These are phyloP conservation scores for Solanum infundibuliforme DNA, from an alignment of 257 asterid genomes.

Conservation along the genomic window DNA sequence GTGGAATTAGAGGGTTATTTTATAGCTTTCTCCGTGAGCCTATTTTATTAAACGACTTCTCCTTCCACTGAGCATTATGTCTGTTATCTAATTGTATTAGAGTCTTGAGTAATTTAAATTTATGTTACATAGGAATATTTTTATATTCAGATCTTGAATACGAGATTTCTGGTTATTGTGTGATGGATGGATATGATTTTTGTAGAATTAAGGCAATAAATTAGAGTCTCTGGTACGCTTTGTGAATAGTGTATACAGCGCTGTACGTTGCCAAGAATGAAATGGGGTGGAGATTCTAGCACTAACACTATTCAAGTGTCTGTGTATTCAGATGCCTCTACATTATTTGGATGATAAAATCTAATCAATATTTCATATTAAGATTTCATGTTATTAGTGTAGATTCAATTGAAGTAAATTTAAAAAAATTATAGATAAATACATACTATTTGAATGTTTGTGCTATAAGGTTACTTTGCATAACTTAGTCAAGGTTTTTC, in stretches of 20 bases:
- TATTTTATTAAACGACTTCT: background rate
- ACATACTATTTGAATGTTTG: too few species aligned
- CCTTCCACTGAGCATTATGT: background rate
- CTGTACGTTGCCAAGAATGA: background rate
- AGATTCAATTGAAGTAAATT: too few species aligned
- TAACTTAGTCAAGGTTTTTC: too few species aligned
- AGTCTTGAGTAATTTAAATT: too few species aligned
- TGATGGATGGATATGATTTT: too few species aligned
- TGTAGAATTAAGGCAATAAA: background rate
- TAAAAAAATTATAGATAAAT: too few species aligned
- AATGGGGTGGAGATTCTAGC: background rate
- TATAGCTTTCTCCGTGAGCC: background rate
- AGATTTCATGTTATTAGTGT: too few species aligned
- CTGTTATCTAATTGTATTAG: background rate
- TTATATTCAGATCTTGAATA: too few species aligned
- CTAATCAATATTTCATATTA: too few species aligned
- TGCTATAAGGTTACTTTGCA: too few species aligned
- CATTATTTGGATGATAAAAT: background rate
- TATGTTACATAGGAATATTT: too few species aligned
- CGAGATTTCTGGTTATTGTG: too few species aligned
- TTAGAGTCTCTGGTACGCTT: background rate
- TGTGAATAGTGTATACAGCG: background rate
- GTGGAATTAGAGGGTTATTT: background rate
- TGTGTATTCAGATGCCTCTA: background rate
- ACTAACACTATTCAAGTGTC: background rate